Evolutionary conservation across 2,329 filamentous ascomycete genomes (phyloP), one percentile per base, ranked within the genome.

Genomic region (Pyrenochaeta sp.): DNA sequence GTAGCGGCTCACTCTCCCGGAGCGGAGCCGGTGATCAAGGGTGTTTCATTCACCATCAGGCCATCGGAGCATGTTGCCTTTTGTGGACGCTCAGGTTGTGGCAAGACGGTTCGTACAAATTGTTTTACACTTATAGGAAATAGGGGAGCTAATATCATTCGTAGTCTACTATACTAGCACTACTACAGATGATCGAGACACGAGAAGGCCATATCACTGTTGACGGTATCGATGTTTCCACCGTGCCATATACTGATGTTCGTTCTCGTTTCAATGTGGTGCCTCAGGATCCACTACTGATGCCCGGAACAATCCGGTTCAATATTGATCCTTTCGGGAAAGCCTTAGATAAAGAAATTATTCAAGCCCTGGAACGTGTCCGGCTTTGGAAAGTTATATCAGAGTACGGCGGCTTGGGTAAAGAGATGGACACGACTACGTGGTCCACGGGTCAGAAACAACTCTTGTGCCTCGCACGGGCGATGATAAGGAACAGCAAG

Each of bases 401-500:
- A 7, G 37, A 45, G 41, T 15, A 53, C 33, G 44, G 42, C 40
- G 49, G 36, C n/a, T 10, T 77, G 79, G 29, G 40, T n/a, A 27
- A 31, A 35, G 32, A 36, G 39, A 10, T 37, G 15, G 36, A 18
- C 36, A 21, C 18, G 32, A 39, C 21, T 27, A 54, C 23, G 36
- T 30, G 15, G 7, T 96, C 91, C 0, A 87, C 97, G 12, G 94
- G 94, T 4, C 94, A 98, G 78, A 43, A 47, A n/a, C 85, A 87
- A 63, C 77, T 84, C 2, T 73, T 87, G 33, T 82, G 82, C 10
- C 75, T 87, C 3, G 85, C 85, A 0, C 75, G 84, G 7, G 68
- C 68, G n/a, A 71, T 87, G 12, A 78, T 87, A 27, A 75, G 79
- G 5, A 77, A 85, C 39, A 82, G 82, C 4, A 75, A 77, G 39